These are phyloP conservation scores for Fraxinus americana DNA, from an alignment of 257 asterid species.

Conservation along the genomic window DNA sequence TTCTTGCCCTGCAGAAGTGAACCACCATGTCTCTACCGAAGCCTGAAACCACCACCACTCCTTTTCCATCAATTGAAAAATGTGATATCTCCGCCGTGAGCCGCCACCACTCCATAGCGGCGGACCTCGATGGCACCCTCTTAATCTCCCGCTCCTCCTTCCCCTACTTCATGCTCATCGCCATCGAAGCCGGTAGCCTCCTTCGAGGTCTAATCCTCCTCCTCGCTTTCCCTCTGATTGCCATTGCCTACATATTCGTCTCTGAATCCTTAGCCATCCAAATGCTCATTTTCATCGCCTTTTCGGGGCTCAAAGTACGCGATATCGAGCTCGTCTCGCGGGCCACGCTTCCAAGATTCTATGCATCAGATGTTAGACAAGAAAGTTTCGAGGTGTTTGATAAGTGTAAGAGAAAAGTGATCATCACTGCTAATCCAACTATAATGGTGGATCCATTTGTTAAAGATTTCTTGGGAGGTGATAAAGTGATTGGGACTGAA, in stretches of 20 bases:
- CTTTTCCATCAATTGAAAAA: constrained; percentile 73
- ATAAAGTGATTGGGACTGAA: constrained; percentile 93
- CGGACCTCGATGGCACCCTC: constrained; percentile 97
- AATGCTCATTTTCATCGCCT: constrained; percentile 82
- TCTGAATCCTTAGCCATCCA: constrained; percentile 84
- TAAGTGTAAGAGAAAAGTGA: constrained; percentile 75
- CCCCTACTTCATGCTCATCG: constrained; percentile 96
- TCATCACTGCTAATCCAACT: constrained; percentile 92
- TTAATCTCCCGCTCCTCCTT: constrained; percentile 85
- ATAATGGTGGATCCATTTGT: constrained; percentile 97
- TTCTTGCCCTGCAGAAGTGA: not conserved
- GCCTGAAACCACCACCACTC: constrained; percentile 36
- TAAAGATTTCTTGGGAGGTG: constrained; percentile 86
- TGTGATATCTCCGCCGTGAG: constrained; percentile 53
- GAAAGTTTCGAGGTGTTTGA: constrained; percentile 88
- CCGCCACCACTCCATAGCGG: constrained; percentile 70
- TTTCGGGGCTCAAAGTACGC: constrained; percentile 71
- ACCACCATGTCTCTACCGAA: constrained; percentile 30
- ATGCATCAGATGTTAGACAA: constrained; percentile 73
- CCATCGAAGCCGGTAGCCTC: constrained; percentile 94
- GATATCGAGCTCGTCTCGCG: constrained; percentile 90
- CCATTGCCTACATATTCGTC: constrained; percentile 75
- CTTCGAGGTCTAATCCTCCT: constrained; percentile 85
- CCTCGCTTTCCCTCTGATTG: constrained; percentile 74
- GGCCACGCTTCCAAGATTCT: constrained; percentile 89